Evolutionary conservation across 192 early-diverging fungal species (phyloP).

Genomic region (Linnemannia hyalina): DNA sequence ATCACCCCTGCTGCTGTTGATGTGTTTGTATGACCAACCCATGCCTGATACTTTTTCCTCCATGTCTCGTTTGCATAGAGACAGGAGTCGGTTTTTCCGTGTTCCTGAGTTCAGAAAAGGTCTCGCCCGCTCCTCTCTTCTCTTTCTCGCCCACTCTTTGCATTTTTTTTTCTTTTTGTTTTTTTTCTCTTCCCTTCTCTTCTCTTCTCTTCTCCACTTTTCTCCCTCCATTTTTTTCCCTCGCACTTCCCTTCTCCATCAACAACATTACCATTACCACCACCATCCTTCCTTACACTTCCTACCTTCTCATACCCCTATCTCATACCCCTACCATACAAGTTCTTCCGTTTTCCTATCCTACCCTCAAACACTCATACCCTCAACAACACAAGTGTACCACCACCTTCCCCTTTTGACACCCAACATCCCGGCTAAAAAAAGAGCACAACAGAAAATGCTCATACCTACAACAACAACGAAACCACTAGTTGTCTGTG

Average conservation of each 20-base stretch:
- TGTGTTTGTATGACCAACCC: neutral
- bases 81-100: too few relatives aligned
- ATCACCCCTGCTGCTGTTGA: neutral
- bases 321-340: neutral
- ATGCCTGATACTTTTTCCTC: too few relatives aligned
- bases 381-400: too few relatives aligned
- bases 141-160: neutral
- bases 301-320: neutral
- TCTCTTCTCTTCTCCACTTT: neutral
- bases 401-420: neutral
- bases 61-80: too few relatives aligned
- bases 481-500: neutral
- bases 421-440: neutral
- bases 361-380: too few relatives aligned
- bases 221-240: neutral
- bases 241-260: too few relatives aligned
- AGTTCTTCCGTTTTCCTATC: too few relatives aligned
- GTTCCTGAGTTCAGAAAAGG: too few relatives aligned
- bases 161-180: neutral
- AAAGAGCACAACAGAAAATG: constrained; percentile 1
- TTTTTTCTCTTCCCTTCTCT: neutral
- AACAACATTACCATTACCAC: neutral
- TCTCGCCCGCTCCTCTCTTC: neutral
- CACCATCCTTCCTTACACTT: neutral
- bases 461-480: neutral